Percentiles rank a stretch among this genome's conserved stretches.
Evolutionary conservation across 2,329 filamentous ascomycete genomes (phyloP).

Genomic region (Cladophialophora bantiana): DNA sequence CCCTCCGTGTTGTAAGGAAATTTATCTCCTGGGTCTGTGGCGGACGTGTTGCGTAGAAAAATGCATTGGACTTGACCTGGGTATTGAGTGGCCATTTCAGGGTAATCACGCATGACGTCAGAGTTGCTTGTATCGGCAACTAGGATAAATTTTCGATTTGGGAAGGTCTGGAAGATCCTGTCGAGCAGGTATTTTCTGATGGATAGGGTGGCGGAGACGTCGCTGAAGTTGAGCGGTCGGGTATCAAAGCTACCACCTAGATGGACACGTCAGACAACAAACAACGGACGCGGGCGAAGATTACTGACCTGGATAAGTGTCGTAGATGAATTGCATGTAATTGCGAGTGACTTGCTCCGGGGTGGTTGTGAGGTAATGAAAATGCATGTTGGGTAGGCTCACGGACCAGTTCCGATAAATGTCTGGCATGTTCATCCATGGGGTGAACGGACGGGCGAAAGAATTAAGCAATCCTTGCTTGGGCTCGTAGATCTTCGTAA

Average conservation of each 20-base stretch:
- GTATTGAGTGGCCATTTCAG: conserved; percentile 68
- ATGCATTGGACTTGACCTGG: conserved; percentile 79
- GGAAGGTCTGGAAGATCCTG: conserved; percentile 77
- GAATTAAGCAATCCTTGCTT: conserved; percentile 77
- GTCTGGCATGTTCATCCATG: conserved; percentile 81
- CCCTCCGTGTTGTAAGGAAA: conserved; percentile 79
- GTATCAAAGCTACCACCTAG: conserved; percentile 76
- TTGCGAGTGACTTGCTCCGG: conserved; percentile 78
- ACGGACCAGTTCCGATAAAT: conserved; percentile 78
- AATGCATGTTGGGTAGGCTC: conserved; percentile 72
- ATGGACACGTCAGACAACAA: neutral
- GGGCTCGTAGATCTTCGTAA: conserved; percentile 81
- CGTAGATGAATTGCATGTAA: conserved; percentile 80
- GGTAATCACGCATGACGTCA: conserved; percentile 72
- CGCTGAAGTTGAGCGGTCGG: conserved; percentile 79
- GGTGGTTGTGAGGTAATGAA: conserved; percentile 82
- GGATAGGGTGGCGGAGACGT: conserved; percentile 72
- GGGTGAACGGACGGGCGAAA: conserved; percentile 72
- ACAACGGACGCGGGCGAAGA: neutral
- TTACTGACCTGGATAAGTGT: conserved; percentile 66
- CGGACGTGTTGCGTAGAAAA: conserved; percentile 74
- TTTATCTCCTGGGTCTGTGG: conserved; percentile 70
- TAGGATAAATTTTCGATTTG: conserved; percentile 75
- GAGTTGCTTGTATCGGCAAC: conserved; percentile 78
- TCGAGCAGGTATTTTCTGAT: conserved; percentile 74